Conservation (phyloP, 2,329 filamentous ascomycete species). For the Fusarium udum region DNA sequence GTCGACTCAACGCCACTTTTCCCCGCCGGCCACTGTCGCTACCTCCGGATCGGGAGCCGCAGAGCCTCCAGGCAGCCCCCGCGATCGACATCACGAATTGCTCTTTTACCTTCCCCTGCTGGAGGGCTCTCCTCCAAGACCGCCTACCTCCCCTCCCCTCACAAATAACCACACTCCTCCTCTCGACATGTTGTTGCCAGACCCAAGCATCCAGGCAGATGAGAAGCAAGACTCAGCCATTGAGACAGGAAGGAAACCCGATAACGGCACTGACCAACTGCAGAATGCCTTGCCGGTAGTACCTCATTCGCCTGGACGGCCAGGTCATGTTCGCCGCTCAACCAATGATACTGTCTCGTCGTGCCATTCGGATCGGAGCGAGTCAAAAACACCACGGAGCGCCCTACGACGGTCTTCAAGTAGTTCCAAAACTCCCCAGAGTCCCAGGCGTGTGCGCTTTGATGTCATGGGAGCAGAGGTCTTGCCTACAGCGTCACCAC, state of each 20-base stretch:
- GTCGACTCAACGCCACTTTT: constrained; percentile 47
- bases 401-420: constrained; percentile 67
- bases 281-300: constrained; percentile 27
- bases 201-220: constrained; percentile 36
- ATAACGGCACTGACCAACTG: constrained; percentile 16
- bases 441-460: constrained; percentile 71
- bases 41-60: constrained; percentile 42
- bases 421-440: constrained; percentile 59
- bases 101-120: constrained; percentile 72
- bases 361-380: constrained; percentile 62
- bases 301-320: constrained; percentile 42
- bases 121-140: constrained; percentile 53
- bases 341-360: constrained; percentile 63
- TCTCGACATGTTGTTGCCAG: constrained; percentile 42
- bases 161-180: constrained; percentile 28
- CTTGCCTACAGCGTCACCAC: constrained; percentile 66
- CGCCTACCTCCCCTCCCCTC: constrained; percentile 33
- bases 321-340: constrained; percentile 50
- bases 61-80: constrained; percentile 54
- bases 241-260: constrained; percentile 35
- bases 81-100: constrained; percentile 68
- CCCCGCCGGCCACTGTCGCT: constrained; percentile 43
- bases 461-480: constrained; percentile 69
- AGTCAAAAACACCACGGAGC: constrained; percentile 61
- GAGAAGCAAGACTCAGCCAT: constrained; percentile 39